Conservation (phyloP, 108 stramenopile species). For the Cyclotella kingstonii region DNA sequence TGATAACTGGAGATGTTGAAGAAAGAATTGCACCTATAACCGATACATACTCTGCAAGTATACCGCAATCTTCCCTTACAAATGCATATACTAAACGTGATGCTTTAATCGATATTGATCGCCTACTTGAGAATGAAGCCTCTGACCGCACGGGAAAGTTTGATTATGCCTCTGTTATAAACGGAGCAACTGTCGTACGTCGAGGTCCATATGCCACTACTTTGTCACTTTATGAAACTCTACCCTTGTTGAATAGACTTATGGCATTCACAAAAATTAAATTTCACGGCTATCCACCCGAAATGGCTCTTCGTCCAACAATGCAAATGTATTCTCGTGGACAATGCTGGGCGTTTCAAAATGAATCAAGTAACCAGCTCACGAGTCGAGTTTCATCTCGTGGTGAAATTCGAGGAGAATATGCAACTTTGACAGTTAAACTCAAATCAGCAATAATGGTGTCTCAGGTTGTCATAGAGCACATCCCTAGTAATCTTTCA, state of each 20-base stretch:
- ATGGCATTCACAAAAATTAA: constrained; percentile 49
- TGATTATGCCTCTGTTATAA: constrained; percentile 62
- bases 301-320: constrained; percentile 71
- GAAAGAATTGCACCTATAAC: background rate
- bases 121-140: constrained; percentile 52
- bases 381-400: constrained; percentile 8
- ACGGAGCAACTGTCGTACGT: constrained; percentile 62
- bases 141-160: constrained; percentile 68
- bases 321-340: constrained; percentile 57
- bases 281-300: constrained; percentile 82
- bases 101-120: constrained; percentile 42
- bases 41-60: constrained; percentile 3
- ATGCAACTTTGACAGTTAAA: constrained; percentile 63
- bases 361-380: constrained; percentile 15
- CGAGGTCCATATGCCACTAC: constrained; percentile 61
- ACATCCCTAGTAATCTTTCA: constrained; percentile 45
- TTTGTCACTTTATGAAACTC: constrained; percentile 56
- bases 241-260: constrained; percentile 71
- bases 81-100: constrained; percentile 17
- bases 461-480: constrained; percentile 60
- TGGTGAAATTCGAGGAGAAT: constrained; percentile 50
- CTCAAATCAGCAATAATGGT: constrained; percentile 51
- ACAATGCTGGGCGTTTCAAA: constrained; percentile 82
- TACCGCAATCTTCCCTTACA: background rate
- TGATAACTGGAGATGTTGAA: constrained; percentile 25